These are phyloP conservation scores for Tetracladium setigerum DNA, from an alignment of 495 filamentous ascomycete species.

Conservation along the genomic window DNA sequence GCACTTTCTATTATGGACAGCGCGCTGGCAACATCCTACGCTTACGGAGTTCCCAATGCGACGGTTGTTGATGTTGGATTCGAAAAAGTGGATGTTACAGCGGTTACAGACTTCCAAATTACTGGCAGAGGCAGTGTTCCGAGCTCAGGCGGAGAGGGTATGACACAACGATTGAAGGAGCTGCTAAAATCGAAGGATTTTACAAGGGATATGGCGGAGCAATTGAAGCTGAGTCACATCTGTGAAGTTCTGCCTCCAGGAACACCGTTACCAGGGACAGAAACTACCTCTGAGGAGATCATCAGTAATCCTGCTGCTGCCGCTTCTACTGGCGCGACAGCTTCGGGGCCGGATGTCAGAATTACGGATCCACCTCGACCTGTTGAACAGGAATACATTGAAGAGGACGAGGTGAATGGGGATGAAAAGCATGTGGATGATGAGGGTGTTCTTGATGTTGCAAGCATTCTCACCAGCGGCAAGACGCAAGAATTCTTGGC, in stretches of 20 bases:
- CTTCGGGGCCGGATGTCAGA: slow-evolving; percentile 21
- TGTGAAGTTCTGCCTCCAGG: slow-evolving; percentile 80
- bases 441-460: slow-evolving; percentile 89
- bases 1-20: slow-evolving; percentile 82
- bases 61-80: slow-evolving; percentile 86
- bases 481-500: slow-evolving; percentile 89
- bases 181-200: slow-evolving; percentile 65
- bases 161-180: slow-evolving; percentile 68
- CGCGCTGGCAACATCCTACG: slow-evolving; percentile 75
- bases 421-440: slow-evolving; percentile 45
- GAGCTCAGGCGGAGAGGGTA: slow-evolving; percentile 75
- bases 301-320: slow-evolving; percentile 54
- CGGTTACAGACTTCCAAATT: slow-evolving; percentile 69
- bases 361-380: slow-evolving; percentile 33
- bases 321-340: slow-evolving; percentile 42
- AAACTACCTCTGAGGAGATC: slow-evolving; percentile 38
- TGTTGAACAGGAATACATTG: slow-evolving; percentile 38
- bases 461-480: slow-evolving; percentile 84
- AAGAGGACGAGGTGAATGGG: slow-evolving; percentile 39
- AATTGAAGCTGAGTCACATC: slow-evolving; percentile 81
- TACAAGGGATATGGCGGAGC: slow-evolving; percentile 84
- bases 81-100: slow-evolving; percentile 86
- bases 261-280: slow-evolving; percentile 43
- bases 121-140: slow-evolving; percentile 57
- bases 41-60: slow-evolving; percentile 65